phyloP scores from a whole-genome alignment of 164 flowering plant species.

The Macadamia tetraphylla region DNA sequence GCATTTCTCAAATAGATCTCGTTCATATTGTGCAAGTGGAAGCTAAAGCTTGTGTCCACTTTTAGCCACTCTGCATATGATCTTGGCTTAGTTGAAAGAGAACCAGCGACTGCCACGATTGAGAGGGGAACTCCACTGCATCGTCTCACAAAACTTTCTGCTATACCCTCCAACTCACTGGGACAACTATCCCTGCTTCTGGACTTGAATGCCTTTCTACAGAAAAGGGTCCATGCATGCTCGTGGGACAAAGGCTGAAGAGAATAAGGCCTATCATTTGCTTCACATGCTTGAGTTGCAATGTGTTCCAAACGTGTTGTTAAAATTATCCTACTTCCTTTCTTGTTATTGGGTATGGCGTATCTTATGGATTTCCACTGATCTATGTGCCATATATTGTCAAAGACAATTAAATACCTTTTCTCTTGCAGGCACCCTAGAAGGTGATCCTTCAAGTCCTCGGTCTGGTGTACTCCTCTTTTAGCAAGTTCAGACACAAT shows the following conservation, averaged over 20 bases:
- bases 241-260: constrained; percentile 7
- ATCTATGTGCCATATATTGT: no score
- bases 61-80: constrained; percentile 12
- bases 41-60: constrained; percentile 6
- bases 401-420: no score
- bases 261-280: neutral
- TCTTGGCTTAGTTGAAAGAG: constrained; percentile 9
- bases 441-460: no score
- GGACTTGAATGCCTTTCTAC: constrained; percentile 10
- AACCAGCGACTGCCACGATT: constrained; percentile 20
- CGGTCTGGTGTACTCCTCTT: no score
- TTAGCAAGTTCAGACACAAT: no score
- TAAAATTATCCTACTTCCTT: constrained; percentile 8
- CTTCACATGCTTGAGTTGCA: constrained; percentile 6
- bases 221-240: constrained; percentile 15
- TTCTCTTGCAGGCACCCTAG: no score
- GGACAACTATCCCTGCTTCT: constrained; percentile 10
- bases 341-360: no score
- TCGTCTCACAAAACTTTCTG: constrained; percentile 7
- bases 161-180: neutral
- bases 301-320: constrained; percentile 6
- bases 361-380: no score
- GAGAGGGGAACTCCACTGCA: constrained; percentile 29
- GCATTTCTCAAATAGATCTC: neutral
- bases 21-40: constrained; percentile 5